Evolutionary conservation across 202 grass and related monocot species (phyloP), one percentile per base, ranked within the genome.

Genomic region (Elaeis oleifera): DNA sequence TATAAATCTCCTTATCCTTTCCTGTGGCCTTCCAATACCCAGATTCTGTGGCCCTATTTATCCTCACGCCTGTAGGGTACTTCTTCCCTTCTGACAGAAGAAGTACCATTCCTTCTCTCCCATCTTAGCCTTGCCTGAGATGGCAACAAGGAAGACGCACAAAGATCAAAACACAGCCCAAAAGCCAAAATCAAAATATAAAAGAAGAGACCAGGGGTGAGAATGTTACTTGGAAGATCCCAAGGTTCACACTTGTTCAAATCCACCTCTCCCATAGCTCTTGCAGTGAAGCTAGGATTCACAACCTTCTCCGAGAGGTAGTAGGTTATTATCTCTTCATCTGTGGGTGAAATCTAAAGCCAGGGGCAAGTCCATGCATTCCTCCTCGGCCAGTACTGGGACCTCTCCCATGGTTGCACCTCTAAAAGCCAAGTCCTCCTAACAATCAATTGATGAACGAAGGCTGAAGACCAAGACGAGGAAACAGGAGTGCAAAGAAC

Each of bases 11-110:
- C 77, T 74, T 83, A 36, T 95, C 90, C 8, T 79, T 95, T 6
- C 90, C 79, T 0, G 85, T 95, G 24, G 90, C 90, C 60, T 95
- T 95, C 90, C 82, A 95, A 18, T 86, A 95, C 0, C 90, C 90
- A 72, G 68, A 60, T 23, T 76, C 82, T 58, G 90, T 95, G 61
- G 90, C 90, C 1, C 85, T 79, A 70, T 95, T 95, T 36, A 85
- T 64, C 3, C 85, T 84, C 32, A 48, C 65, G 5, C 90, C 90
- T 1, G 90, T 90, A 0, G 85, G 85, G 63, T 95, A 95, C 71
- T 95, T 95, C 80, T 76, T 51, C 59, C 83, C 68, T 82, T 90
- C 20, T 81, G 85, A 60, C 31, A 55, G 20, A 95, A 95, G 61
- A 90, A 95, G 53, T 79, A 95, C 85, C 83, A 90, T 32, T 90